Evolutionary conservation across 2,329 filamentous ascomycete genomes (phyloP).

Genomic region (Penicillium sp.): DNA sequence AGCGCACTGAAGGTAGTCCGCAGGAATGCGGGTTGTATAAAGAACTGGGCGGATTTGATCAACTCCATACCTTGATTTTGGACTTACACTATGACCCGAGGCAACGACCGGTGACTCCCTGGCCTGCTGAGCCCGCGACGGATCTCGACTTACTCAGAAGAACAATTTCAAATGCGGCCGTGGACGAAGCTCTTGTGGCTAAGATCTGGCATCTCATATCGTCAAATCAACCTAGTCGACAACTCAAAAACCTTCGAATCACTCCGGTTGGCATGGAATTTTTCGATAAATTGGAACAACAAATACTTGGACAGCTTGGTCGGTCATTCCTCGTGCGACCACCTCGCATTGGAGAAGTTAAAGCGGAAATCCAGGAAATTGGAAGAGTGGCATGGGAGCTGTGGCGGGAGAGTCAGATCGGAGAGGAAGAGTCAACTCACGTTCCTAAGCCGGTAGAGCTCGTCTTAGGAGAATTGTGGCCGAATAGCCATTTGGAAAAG

Average conservation of each 20-base stretch:
- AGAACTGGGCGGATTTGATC: neutral
- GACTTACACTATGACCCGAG: constrained; percentile 2
- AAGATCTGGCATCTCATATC: constrained; percentile 1
- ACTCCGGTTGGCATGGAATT: neutral
- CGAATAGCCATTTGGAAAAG: neutral
- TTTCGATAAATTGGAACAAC: constrained; percentile 4
- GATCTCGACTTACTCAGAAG: neutral
- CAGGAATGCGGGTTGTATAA: neutral
- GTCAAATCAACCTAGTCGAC: neutral
- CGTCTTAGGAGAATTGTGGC: neutral
- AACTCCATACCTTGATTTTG: neutral
- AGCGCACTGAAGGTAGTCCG: neutral
- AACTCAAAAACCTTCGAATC: neutral
- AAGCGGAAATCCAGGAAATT: neutral
- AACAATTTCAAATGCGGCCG: neutral
- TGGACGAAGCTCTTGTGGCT: neutral
- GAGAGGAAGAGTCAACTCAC: neutral
- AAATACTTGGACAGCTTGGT: neutral
- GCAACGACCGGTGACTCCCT: neutral
- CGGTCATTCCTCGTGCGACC: constrained; percentile 1
- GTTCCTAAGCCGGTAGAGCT: neutral
- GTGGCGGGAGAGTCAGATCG: constrained; percentile 1
- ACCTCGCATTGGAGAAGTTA: neutral
- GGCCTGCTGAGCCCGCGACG: neutral
- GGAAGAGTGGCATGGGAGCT: neutral